Evolutionary conservation across 2,329 filamentous ascomycete genomes (phyloP).

Genomic region (Tolypocladium album): DNA sequence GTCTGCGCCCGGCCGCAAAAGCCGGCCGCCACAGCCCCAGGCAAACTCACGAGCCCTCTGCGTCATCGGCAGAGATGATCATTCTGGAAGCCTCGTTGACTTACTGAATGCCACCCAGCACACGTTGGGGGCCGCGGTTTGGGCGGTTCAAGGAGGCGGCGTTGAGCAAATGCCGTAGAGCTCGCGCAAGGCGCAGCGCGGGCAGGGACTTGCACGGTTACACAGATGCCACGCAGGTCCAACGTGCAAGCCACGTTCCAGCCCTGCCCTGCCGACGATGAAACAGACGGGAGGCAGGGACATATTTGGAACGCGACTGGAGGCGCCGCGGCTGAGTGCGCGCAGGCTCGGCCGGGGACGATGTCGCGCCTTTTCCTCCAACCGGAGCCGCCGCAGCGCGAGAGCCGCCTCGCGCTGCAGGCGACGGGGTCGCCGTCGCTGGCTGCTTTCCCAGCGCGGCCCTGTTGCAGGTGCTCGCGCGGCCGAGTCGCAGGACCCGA

Average conservation of each 20-base stretch:
- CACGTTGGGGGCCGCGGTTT: neutral
- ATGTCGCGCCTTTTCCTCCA: neutral
- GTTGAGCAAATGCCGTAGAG: neutral
- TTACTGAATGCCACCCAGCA: neutral
- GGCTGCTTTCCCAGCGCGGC: neutral
- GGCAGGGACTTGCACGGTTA: neutral
- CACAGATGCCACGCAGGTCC: neutral
- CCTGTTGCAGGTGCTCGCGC: neutral
- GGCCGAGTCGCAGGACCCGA: no score
- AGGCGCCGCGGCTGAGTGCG: neutral
- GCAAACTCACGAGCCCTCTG: neutral
- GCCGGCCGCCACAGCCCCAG: slow-evolving; percentile 2
- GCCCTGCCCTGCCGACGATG: neutral
- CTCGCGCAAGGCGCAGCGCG: neutral
- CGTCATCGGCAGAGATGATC: neutral
- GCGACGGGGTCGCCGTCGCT: neutral
- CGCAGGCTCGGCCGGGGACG: neutral
- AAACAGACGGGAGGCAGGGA: neutral
- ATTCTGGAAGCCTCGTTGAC: neutral
- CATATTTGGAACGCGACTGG: neutral
- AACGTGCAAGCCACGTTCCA: neutral
- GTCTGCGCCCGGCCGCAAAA: slow-evolving; percentile 2
- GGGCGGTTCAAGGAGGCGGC: neutral
- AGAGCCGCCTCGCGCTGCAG: neutral
- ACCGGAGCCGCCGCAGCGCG: neutral